Conservation (phyloP, 768 basidiomycete genomes). For the Dioszegia hungarica region DNA sequence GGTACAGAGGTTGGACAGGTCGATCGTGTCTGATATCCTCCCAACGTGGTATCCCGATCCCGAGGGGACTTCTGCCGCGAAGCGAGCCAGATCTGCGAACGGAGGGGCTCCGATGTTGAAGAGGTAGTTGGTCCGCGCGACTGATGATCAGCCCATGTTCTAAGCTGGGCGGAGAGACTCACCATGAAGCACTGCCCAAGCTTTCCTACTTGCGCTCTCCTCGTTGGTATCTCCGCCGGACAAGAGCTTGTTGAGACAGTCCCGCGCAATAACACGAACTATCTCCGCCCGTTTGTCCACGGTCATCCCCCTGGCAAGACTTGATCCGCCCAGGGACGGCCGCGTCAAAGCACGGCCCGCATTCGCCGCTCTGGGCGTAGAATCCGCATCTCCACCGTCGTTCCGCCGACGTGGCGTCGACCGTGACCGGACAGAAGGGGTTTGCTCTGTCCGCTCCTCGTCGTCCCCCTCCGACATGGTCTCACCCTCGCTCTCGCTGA, state of each 20-base stretch:
- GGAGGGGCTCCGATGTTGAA: too few relatives aligned
- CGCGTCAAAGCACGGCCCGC: not conserved
- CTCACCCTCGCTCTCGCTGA: too few relatives aligned
- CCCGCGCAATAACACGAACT: slow-evolving; percentile 25
- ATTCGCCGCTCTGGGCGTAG: not conserved
- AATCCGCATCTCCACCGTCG: too few relatives aligned
- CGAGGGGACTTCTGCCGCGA: too few relatives aligned
- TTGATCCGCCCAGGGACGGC: not conserved
- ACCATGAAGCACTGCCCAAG: slow-evolving; percentile 9
- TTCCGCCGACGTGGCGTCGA: too few relatives aligned
- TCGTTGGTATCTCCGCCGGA: not conserved
- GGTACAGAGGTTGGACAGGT: slow-evolving; percentile 26
- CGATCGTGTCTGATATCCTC: not conserved
- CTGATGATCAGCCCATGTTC: too few relatives aligned
- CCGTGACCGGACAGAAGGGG: too few relatives aligned
- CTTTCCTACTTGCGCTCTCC: slow-evolving; percentile 1
- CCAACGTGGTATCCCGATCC: slow-evolving; percentile 8
- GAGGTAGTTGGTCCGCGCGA: too few relatives aligned
- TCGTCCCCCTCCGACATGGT: too few relatives aligned
- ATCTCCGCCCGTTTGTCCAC: slow-evolving; percentile 23
- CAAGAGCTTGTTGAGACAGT: slow-evolving; percentile 19
- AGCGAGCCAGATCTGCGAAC: too few relatives aligned
- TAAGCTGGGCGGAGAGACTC: slow-evolving; percentile 12
- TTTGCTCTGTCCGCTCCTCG: too few relatives aligned
- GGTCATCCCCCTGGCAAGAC: slow-evolving; percentile 9